Evolutionary conservation across 2,329 filamentous ascomycete species (phyloP).

Genomic region (Xylaria sp.): DNA sequence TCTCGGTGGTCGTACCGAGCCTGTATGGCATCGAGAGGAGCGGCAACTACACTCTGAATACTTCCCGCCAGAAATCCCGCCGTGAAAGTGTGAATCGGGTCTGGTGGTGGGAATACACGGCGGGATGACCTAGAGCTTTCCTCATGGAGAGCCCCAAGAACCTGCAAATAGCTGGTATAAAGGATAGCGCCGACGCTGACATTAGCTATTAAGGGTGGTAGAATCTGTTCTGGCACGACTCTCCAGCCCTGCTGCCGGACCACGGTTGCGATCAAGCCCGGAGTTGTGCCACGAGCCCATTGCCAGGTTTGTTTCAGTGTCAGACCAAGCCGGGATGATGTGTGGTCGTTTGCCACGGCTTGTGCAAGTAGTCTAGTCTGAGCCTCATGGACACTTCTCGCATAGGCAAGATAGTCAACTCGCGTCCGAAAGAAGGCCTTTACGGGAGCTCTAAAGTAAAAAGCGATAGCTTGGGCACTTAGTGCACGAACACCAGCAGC

Average conservation of each 20-base stretch:
- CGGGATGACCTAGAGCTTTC: conserved; percentile 64
- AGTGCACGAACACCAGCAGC: conserved; percentile 84
- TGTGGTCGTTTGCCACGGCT: conserved; percentile 45
- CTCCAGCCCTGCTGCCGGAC: conserved; percentile 74
- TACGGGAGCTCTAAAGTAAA: conserved; percentile 89
- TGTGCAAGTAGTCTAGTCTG: conserved; percentile 47
- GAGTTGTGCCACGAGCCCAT: conserved; percentile 68
- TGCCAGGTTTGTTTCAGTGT: conserved; percentile 51
- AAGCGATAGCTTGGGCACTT: conserved; percentile 82
- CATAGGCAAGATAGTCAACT: conserved; percentile 78
- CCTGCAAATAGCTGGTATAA: conserved; percentile 77
- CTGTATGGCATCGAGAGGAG: conserved; percentile 77
- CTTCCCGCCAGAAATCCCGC: conserved; percentile 73
- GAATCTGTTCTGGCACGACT: conserved; percentile 76
- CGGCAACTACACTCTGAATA: conserved; percentile 73
- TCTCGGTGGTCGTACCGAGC: conserved; percentile 70
- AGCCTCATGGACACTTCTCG: conserved; percentile 57
- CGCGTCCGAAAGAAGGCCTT: conserved; percentile 92
- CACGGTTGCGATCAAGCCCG: conserved; percentile 71
- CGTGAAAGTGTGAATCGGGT: conserved; percentile 66
- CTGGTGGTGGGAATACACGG: conserved; percentile 73
- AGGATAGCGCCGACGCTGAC: conserved; percentile 75
- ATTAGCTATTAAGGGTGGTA: conserved; percentile 77
- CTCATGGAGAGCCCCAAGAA: conserved; percentile 68
- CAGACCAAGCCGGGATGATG: conserved; percentile 42